Percentiles rank a stretch among this genome's conserved stretches.
These are phyloP conservation scores for Colletotrichum sp. DNA, from an alignment of 2,329 filamentous ascomycete genomes.

Conservation along the genomic window DNA sequence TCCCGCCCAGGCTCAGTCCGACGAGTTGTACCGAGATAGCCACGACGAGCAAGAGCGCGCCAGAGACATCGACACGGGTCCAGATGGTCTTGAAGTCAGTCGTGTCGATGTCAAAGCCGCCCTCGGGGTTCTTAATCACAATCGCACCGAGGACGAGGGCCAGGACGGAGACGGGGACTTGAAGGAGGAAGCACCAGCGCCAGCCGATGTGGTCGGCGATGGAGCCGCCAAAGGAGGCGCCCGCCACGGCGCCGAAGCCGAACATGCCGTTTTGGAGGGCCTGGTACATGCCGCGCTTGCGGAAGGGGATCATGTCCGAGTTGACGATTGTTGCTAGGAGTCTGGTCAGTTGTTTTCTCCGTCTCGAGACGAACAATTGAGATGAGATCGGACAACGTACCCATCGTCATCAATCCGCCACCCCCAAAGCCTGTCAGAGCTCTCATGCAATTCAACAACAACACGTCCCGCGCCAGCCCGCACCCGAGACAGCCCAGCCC, in stretches of 20 bases:
- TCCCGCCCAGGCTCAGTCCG: slow-evolving; percentile 60
- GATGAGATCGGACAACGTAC: too few species aligned
- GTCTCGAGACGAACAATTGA: too few species aligned
- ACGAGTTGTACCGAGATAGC: slow-evolving; percentile 63
- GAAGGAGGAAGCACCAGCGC: slow-evolving; percentile 70
- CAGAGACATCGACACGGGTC: slow-evolving; percentile 62
- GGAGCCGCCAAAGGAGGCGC: slow-evolving; percentile 68
- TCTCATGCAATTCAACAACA: slow-evolving; percentile 67
- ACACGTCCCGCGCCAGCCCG: slow-evolving; percentile 61
- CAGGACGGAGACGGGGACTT: slow-evolving; percentile 63
- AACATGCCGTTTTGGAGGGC: slow-evolving; percentile 65
- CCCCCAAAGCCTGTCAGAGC: slow-evolving; percentile 73
- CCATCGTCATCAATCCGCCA: slow-evolving; percentile 73
- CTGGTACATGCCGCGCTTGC: slow-evolving; percentile 62
- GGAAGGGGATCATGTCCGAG: slow-evolving; percentile 67
- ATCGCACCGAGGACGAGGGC: slow-evolving; percentile 58
- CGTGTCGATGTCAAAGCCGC: slow-evolving; percentile 29
- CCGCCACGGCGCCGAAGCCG: slow-evolving; percentile 66
- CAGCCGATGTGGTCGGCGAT: slow-evolving; percentile 70
- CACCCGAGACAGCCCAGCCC: slow-evolving; percentile 69
- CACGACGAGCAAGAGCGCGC: slow-evolving; percentile 60
- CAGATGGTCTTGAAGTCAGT: slow-evolving; percentile 45
- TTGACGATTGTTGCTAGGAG: slow-evolving; percentile 54
- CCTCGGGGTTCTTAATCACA: slow-evolving; percentile 53
- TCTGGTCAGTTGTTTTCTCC: too few species aligned